Evolutionary conservation across 208 protist species (phyloP), one percentile per base, ranked within the genome.

Genomic region (Crithidia acanthocephali): DNA sequence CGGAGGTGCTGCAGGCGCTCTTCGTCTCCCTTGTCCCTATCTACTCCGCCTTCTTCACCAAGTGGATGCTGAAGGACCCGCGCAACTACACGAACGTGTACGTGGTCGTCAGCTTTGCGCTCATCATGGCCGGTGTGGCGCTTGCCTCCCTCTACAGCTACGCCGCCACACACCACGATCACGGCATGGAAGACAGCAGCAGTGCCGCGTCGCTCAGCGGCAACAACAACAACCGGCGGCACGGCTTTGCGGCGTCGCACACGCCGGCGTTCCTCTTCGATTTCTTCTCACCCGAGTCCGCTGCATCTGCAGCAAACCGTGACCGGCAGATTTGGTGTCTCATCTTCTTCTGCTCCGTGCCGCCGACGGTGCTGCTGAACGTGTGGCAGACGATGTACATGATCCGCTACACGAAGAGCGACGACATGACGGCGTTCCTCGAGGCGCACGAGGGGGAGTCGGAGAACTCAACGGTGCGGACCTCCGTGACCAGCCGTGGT

Each of bases 341-440:
- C 32, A 72, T 94, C 23, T 95, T 88, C 50, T 92, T 90, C 32
- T 47, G 92, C n/a, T 90, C 86, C 15, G 83, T 94, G 0, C 83
- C 85, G 4, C 81, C 81, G 15, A 87, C 70, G 22, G 86, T 90
- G 10, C 57, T 94, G 45, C 74, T 93, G 81, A 93, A 95, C 57
- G 75, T 89, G 32, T 78, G 72, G 72, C 91, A 96, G 71, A 86
- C 80, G 5, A 63, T 85, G 58, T 94, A 92, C 68, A 92, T 94
- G 86, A 74, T 88, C 42, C 64, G 76, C 20, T 92, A 86, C 74
- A 91, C 88, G 0, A 59, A 80, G 52, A 77, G 76, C 53, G 61
- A 52, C 13, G 44, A 68, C 15, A 70, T 79, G 23, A 66, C 55
- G 0, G 30, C 32, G 5, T 65, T 73, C 23, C 57, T 79, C 5